Evolutionary conservation across 805 yeast species (phyloP), one percentile per base, ranked within the genome.

Genomic region (Metschnikowia similis): DNA sequence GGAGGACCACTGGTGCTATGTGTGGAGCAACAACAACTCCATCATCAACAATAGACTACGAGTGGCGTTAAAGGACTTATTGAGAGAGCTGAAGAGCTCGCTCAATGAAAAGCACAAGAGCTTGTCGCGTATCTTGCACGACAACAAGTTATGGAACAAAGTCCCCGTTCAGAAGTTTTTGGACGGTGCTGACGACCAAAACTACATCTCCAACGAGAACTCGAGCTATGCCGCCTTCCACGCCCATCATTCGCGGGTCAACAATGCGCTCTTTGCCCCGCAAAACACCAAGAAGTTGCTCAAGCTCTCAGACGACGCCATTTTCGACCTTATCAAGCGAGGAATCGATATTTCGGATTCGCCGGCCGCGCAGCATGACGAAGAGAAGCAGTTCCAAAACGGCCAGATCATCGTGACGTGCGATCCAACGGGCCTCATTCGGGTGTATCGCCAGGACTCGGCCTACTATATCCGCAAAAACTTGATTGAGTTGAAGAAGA

Each of bases 1-100:
- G 10, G 97, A 91, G 63, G 94, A 91, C 67, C 89, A 87, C 57
- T 83, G 90, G 83, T 80, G 87, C 11, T 91, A 90, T 61, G 69
- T 88, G 10, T 92, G 98, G 98, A 76, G 78, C 48, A 65, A 74
- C 56, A 68, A 72, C 54, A 71, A 72, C 48, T 60, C 66, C 34
- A 70, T 69, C 57, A 69, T 68, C 56, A 77, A 69, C 61, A 74
- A 65, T 55, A 69, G 59, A 56, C 59, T 75, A 47, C 66, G 63
- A 31, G 60, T 52, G 35, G 65, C 72, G 1, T 49, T 73, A 39
- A 67, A 65, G 43, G 78, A 72, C 21, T 44, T 71, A 11, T 57
- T 69, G 16, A 47, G 58, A 8, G 76, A 70, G 35, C 67, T 73
- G 6, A 68, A 64, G 40, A 60, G 61, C 48, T 74, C 67, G 43